phyloP scores from a whole-genome alignment of 345 rosid species.

The Lumnitzera littorea region DNA sequence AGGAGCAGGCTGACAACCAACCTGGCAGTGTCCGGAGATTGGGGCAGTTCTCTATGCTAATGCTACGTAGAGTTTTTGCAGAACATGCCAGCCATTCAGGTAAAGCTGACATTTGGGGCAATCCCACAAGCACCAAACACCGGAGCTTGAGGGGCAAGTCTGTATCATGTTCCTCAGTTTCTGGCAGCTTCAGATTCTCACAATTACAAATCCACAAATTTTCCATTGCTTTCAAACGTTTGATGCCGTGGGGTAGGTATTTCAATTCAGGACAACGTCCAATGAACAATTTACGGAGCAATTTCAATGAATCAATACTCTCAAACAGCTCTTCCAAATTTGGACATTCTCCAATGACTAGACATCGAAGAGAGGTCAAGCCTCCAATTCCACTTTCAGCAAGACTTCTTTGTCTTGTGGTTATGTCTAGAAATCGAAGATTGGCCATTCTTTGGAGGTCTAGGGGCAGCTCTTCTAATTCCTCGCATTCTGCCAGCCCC shows the following conservation, averaged over 20 bases:
- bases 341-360: background rate
- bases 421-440: background rate
- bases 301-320: no score
- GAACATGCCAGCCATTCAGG: background rate
- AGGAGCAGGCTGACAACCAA: no score
- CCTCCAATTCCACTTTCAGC: background rate
- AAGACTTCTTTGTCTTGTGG: background rate
- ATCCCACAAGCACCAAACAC: background rate
- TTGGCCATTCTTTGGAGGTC: background rate
- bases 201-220: no score
- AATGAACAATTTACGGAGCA: no score
- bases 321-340: background rate
- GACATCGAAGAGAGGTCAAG: background rate
- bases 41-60: background rate
- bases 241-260: no score
- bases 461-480: background rate
- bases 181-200: no score
- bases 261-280: no score
- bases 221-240: no score
- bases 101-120: background rate
- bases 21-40: background rate
- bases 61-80: background rate
- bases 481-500: background rate
- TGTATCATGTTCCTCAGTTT: background rate
- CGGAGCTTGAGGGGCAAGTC: background rate